Evolutionary conservation across 164 flowering plant species (phyloP), one percentile per base, ranked within the genome.

Genomic region (Litsea cubeba): DNA sequence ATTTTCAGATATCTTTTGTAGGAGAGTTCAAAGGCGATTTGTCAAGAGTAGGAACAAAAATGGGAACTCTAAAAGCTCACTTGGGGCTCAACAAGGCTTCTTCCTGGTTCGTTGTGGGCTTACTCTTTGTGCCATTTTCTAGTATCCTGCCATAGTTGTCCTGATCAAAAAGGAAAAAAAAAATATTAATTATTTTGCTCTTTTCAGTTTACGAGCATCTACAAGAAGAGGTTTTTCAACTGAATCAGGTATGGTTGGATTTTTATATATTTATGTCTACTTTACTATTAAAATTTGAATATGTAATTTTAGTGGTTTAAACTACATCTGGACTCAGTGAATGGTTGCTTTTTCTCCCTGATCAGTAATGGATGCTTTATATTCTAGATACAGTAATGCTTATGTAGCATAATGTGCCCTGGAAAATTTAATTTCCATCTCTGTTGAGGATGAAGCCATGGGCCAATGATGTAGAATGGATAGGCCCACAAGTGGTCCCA

Each of bases 191-290:
- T 20, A 4, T 76, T 65, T 70, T 71, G 25, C 62, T 32, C 15
- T 46, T 65, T 78, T 66, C 87, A 89, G 93, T 76, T 77, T 82
- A 24, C 78, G 73, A 65, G 72, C 69, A 32, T 69, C 26, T 26
- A 26, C 32, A 17, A 75, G 71, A 70, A 83, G 90, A 82, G 83
- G 83, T 50, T 90, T 83, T 81, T 75, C 94, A 32, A 71, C 87
- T 18, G 84, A 73, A 81, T 81, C 93, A 80, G 95, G 95, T 91
- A 71, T 70, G 5, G 20, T 65, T 75, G 71, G 54, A 68, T 26
- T 65, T 60, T 66, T 30, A 72, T 2, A 62, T 14, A 11, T 60
- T 8, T 40, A 30, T 8, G 46, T 40, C 8, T 40, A 8, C 46
- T 40, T 40, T 40, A 7, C 46, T 40, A 40, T 40, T 40, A 40